Base-by-base conservation (phyloP, 2,329 filamentous ascomycete species). In the Trichoderma endophyticum region DNA sequence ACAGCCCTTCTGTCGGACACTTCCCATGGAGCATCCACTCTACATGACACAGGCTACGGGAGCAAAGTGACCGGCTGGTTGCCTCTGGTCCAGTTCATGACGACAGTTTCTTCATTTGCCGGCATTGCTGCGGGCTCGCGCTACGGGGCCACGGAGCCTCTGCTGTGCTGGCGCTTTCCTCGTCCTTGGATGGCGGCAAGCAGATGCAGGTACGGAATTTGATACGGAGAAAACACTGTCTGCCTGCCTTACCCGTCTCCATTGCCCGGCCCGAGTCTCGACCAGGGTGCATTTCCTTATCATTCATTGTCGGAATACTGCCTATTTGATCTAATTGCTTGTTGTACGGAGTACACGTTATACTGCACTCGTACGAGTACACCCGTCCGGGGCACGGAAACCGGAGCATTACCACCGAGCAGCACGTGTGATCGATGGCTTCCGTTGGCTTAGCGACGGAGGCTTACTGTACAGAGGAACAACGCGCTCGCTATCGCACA, bases 21-120 rank as follows among this genome's bases (percentile, higher is more conserved):
- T 59, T 68, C 18, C 43, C 30, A 68, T 68, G 65, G 65, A 59
- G 65, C 11, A 54, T n/a, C 48, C 26, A 68, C 65, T 59, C 51
- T 43, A 59, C 65, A 26, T 68, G 54, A 68, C 54, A 68, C 65
- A 59, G 26, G 12, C 36, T 59, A 59, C 54, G 51, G 65, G 65
- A 60, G 34, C 54, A 68, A 59, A 68, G 34, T 30, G 6, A 12
- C 65, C 54, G 65, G 51, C 51, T 34, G 65, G 34, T 2, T 32
- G 26, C 54, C 65, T 59, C 64, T 67, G 15, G 11, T 67, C 28
- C 14, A 32, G 11, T n/a, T 39, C 54, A 59, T 57, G 64, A 67
- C 64, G 64, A 57, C 60, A 39, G 21, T 28, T n/a, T 64, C 26
- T n/a, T 48, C 6, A 48, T 21, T 24, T 24, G 48, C 48, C 48